Percentiles rank a stretch among this genome's conserved stretches.
Evolutionary conservation across 2,329 filamentous ascomycete genomes (phyloP).

Genomic region (Paecilomyces fulvus): DNA sequence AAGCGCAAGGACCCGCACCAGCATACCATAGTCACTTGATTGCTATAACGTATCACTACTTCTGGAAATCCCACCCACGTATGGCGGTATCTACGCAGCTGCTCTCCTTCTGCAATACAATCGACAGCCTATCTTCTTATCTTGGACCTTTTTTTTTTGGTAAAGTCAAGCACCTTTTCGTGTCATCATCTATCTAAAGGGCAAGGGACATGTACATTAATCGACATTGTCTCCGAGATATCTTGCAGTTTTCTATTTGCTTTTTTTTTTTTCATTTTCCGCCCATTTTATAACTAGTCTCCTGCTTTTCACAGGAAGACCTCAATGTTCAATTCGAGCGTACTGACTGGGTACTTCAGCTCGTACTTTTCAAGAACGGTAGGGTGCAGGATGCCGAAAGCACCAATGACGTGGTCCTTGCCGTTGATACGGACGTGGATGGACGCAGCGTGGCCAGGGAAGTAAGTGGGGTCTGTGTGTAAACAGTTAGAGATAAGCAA

Average conservation of each 20-base stretch:
- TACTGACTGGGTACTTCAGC: slow-evolving; percentile 85
- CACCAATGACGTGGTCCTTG: slow-evolving; percentile 69
- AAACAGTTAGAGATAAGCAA: slow-evolving; percentile 4
- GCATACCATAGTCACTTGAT: not conserved
- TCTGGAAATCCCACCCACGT: no score
- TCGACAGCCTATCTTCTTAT: not conserved
- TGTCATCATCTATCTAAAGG: slow-evolving; percentile 15
- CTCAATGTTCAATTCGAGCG: slow-evolving; percentile 89
- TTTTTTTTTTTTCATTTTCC: not conserved
- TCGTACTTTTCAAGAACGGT: slow-evolving; percentile 90
- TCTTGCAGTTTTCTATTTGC: slow-evolving; percentile 1
- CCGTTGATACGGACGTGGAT: slow-evolving; percentile 69
- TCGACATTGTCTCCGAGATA: not conserved
- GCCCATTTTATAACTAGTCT: not conserved
- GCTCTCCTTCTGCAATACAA: not conserved
- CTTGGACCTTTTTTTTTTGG: not conserved
- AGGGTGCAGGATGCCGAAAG: slow-evolving; percentile 91
- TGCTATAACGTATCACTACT: not conserved
- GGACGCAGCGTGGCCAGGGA: slow-evolving; percentile 78
- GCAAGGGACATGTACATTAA: slow-evolving; percentile 6
- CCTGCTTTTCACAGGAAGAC: slow-evolving; percentile 62
- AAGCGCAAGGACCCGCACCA: not conserved
- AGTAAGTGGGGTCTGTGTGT: slow-evolving; percentile 68
- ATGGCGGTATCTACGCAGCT: no score
- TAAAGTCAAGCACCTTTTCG: slow-evolving; percentile 5